Evolutionary conservation across 805 yeast genomes (phyloP).

Genomic region (Metschnikowia cerradonensis): DNA sequence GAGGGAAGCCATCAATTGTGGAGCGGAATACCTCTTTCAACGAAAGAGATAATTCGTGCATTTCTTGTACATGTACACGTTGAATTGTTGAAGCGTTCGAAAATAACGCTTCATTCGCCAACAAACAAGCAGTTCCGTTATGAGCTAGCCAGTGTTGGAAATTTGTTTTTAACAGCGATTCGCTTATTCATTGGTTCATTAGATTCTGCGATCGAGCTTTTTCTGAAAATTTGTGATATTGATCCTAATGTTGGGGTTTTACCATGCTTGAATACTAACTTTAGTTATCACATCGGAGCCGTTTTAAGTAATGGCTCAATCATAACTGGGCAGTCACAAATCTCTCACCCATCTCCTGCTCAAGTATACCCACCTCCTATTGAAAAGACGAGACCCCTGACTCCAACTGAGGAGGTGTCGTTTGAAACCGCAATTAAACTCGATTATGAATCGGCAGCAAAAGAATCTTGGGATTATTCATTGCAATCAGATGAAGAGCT

Average conservation of each 20-base stretch:
- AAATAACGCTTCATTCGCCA: constrained; percentile 25
- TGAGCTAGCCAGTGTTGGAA: constrained; percentile 81
- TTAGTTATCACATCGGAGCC: constrained; percentile 84
- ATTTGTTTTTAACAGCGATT: constrained; percentile 76
- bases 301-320: constrained; percentile 60
- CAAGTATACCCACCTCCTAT: constrained; percentile 20
- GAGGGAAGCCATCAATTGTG: constrained; percentile 76
- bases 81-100: constrained; percentile 65
- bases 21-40: constrained; percentile 54
- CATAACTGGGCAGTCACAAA: constrained; percentile 88
- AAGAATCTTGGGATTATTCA: background rate
- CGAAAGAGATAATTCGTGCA: constrained; percentile 69
- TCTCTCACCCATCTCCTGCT: constrained; percentile 69
- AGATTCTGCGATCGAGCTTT: constrained; percentile 77
- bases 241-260: constrained; percentile 53
- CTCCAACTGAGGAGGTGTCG: constrained; percentile 12
- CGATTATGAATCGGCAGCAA: background rate
- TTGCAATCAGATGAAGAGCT: constrained; percentile 37
- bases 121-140: constrained; percentile 58
- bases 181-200: constrained; percentile 78
- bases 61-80: constrained; percentile 76
- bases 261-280: constrained; percentile 82
- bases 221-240: constrained; percentile 59
- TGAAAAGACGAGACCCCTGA: constrained; percentile 16
- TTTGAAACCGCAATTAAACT: background rate